These are phyloP conservation scores for Lepidopterella palustris DNA, from an alignment of 495 filamentous ascomycete species.

Conservation along the genomic window DNA sequence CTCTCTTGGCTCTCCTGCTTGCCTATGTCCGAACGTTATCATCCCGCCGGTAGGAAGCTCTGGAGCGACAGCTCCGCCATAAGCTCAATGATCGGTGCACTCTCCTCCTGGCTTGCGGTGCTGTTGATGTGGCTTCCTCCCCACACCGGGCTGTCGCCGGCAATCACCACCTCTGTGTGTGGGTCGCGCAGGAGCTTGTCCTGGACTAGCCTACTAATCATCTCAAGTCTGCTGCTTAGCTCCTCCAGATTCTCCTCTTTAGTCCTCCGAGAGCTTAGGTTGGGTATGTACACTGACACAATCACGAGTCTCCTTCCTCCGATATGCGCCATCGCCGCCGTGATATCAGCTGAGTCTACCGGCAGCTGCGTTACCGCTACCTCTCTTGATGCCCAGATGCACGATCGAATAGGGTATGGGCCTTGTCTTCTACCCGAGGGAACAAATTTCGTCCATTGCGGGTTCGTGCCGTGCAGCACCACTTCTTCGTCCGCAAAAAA, in stretches of 20 bases:
- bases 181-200: slow-evolving; percentile 6
- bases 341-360: slow-evolving; percentile 11
- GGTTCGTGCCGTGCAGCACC: slow-evolving; percentile 15
- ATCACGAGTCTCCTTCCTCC: slow-evolving; percentile 2
- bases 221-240: slow-evolving; percentile 13
- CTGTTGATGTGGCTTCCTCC: slow-evolving; percentile 36
- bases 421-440: slow-evolving; percentile 1
- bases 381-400: slow-evolving; percentile 4
- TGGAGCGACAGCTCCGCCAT: slow-evolving; percentile 33
- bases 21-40: slow-evolving; percentile 26
- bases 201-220: slow-evolving; percentile 8
- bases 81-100: slow-evolving; percentile 36
- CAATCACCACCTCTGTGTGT: slow-evolving; percentile 26
- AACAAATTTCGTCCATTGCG: slow-evolving; percentile 11
- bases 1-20: background rate
- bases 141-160: slow-evolving; percentile 38
- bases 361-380: background rate
- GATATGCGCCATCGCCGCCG: slow-evolving; percentile 8
- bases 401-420: background rate
- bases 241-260: slow-evolving; percentile 14
- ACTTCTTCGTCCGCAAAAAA: slow-evolving; percentile 12
- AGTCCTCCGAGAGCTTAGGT: slow-evolving; percentile 3
- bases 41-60: slow-evolving; percentile 35
- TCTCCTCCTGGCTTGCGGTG: slow-evolving; percentile 31
- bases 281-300: slow-evolving; percentile 5